A percentile compares a stretch with the other conserved stretches of the same genome.
Conservation (phyloP, 2,329 filamentous ascomycete species). For the Sporothrix luriei region DNA sequence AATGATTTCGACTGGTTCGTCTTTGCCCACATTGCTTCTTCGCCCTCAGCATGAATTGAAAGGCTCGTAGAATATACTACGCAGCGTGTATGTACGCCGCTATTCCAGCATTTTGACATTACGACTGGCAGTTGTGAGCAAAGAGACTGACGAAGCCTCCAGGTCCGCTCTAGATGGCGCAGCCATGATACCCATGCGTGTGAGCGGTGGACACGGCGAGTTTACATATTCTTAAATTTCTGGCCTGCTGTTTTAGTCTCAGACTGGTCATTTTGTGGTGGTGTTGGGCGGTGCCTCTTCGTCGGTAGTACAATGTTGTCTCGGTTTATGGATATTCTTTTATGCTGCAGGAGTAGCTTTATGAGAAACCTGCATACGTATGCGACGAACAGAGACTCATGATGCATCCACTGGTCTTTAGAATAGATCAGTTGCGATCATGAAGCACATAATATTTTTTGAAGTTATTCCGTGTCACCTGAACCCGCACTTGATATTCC, state of each 20-base stretch:
- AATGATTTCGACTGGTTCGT: neutral
- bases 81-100: neutral
- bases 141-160: neutral
- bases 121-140: neutral
- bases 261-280: neutral
- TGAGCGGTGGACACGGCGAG: neutral
- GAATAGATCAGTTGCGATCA: neutral
- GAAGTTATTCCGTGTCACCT: neutral
- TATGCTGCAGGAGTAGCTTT: too few species aligned
- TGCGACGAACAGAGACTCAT: neutral
- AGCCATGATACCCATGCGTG: conserved; percentile 5
- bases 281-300: neutral
- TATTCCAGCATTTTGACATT: neutral
- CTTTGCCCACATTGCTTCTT: neutral
- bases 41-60: neutral
- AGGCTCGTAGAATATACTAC: too few species aligned
- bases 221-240: neutral
- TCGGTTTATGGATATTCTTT: too few species aligned
- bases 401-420: too few species aligned
- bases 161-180: neutral
- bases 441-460: neutral
- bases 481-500: neutral
- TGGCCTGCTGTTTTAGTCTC: conserved; percentile 19
- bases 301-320: too few species aligned
- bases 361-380: too few species aligned